A percentile compares a stretch with the other conserved stretches of the same genome.
Evolutionary conservation across 108 stramenopile species (phyloP).

Genomic region (Parmales sp.): DNA sequence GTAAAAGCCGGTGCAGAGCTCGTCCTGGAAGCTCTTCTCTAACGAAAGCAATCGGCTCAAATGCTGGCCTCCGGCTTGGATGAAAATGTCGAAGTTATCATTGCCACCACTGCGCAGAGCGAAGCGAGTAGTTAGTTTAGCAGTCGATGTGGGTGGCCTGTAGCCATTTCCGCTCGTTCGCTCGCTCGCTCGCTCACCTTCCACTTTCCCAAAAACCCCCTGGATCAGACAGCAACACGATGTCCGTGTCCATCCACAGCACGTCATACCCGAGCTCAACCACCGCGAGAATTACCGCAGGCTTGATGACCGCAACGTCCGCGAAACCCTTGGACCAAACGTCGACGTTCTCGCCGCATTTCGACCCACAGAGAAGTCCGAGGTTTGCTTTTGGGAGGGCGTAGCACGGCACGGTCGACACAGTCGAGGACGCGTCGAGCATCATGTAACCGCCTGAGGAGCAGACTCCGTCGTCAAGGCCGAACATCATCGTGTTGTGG

Average conservation of each 20-base stretch:
- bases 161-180: background rate
- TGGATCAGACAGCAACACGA: background rate
- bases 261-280: background rate
- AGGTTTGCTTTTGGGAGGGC: background rate
- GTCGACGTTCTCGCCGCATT: background rate
- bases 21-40: background rate
- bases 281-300: background rate
- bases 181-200: background rate
- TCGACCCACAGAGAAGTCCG: background rate
- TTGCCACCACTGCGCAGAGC: too few species aligned
- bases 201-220: background rate
- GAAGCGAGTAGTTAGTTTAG: too few species aligned
- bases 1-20: background rate
- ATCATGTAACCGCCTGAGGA: background rate
- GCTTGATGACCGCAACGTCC: background rate
- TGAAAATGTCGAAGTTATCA: too few species aligned
- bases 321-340: constrained; percentile 1
- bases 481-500: background rate
- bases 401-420: background rate
- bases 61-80: too few species aligned
- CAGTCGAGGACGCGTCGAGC: too few species aligned
- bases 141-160: background rate
- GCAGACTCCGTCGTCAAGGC: background rate
- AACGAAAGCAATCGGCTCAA: too few species aligned
- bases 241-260: background rate